phyloP scores from a whole-genome alignment of 2,329 filamentous ascomycete genomes.

The Monilinia fructicola region DNA sequence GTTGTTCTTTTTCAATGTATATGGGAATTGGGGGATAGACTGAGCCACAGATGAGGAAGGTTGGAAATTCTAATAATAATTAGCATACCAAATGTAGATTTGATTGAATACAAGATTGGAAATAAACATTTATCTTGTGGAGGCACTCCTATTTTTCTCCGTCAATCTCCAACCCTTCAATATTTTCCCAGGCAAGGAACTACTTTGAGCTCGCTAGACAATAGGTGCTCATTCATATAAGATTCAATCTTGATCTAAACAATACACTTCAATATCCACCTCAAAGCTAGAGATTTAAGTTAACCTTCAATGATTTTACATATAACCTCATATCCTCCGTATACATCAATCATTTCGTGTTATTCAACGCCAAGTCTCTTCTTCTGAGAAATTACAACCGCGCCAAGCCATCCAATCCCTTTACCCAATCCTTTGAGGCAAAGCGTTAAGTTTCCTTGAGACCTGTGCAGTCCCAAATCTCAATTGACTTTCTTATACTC shows the following conservation, averaged over 20 bases:
- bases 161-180: neutral
- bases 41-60: neutral
- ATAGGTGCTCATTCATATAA: no score
- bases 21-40: neutral
- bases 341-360: neutral
- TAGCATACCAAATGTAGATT: neutral
- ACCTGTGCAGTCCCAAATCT: conserved; percentile 2
- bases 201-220: no score
- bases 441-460: conserved; percentile 14
- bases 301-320: neutral
- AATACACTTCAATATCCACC: no score
- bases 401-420: conserved; percentile 21
- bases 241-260: no score
- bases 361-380: conserved; percentile 9
- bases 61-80: conserved; percentile 7
- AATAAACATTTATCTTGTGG: neutral
- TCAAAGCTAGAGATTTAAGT: no score
- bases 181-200: neutral
- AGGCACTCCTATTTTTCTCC: no score
- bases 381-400: neutral
- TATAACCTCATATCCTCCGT: no score
- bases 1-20: neutral
- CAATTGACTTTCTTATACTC: conserved; percentile 1
- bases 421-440: conserved; percentile 9
- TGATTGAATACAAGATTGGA: neutral